Evolutionary conservation across 352 stramenopile species (phyloP).

Genomic region (Bremia lactucae): DNA sequence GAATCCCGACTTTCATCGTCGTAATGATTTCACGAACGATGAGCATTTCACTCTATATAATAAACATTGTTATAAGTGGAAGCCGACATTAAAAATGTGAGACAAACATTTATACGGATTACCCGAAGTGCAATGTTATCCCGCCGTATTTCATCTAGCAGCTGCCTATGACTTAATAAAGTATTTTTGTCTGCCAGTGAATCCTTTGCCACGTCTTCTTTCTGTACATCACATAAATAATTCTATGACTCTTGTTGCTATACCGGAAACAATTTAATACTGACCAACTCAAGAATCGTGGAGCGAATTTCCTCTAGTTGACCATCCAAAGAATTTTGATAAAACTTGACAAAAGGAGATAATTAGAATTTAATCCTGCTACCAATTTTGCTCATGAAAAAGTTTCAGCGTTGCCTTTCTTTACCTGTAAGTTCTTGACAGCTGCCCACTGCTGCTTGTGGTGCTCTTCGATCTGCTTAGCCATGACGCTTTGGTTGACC

Average conservation of each 20-base stretch:
- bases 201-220: slow-evolving; percentile 25
- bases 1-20: slow-evolving; percentile 79
- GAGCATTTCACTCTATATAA: slow-evolving; percentile 61
- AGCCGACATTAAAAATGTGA: background rate
- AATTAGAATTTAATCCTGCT: slow-evolving; percentile 1
- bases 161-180: slow-evolving; percentile 18
- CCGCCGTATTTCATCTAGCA: slow-evolving; percentile 32
- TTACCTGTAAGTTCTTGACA: slow-evolving; percentile 34
- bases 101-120: background rate
- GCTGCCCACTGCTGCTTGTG: slow-evolving; percentile 30
- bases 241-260: background rate
- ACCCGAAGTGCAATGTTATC: slow-evolving; percentile 48
- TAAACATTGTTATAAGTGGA: background rate
- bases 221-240: slow-evolving; percentile 15
- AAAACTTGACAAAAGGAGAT: slow-evolving; percentile 12
- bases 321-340: slow-evolving; percentile 36
- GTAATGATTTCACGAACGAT: slow-evolving; percentile 73
- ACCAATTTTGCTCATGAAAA: too few species aligned
- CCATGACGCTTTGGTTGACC: slow-evolving; percentile 49
- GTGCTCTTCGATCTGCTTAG: slow-evolving; percentile 46
- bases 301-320: slow-evolving; percentile 46
- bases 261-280: background rate
- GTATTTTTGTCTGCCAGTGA: slow-evolving; percentile 22
- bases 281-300: slow-evolving; percentile 40
- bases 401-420: background rate